These are phyloP conservation scores for Vaccinium macrocarpon DNA, from an alignment of 148 eudicot species.

Conservation along the genomic window DNA sequence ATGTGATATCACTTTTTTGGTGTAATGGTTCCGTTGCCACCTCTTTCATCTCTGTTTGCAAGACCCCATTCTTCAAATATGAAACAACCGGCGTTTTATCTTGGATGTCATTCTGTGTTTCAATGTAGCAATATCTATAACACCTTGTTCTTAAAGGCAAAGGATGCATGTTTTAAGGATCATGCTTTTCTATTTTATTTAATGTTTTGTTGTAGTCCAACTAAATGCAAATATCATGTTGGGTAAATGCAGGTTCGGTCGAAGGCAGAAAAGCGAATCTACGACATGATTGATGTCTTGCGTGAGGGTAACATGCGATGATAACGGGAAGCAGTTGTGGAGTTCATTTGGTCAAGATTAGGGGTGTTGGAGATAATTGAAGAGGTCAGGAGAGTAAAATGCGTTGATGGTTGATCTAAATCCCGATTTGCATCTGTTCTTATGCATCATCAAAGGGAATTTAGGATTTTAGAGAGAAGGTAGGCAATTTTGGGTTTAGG, in stretches of 20 bases:
- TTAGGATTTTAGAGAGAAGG: background rate
- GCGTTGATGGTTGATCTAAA: background rate
- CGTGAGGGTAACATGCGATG: slow-evolving; percentile 65
- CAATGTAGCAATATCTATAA: background rate
- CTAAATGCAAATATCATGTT: background rate
- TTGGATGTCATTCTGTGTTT: background rate
- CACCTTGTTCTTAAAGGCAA: background rate
- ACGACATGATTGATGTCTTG: slow-evolving; percentile 68
- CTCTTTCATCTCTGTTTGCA: background rate
- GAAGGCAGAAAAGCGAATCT: slow-evolving; percentile 68
- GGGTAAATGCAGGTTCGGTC: slow-evolving; percentile 48
- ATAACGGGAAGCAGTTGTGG: background rate
- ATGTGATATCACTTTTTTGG: background rate
- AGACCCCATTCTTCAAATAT: background rate
- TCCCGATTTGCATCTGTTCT: background rate
- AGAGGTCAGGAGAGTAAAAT: background rate
- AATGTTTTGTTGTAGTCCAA: background rate
- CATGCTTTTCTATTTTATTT: background rate
- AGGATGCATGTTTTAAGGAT: background rate
- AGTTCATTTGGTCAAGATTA: background rate
- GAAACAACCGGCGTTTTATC: background rate
- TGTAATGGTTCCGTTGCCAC: background rate
- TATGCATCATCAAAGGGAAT: background rate
- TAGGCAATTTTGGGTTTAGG: background rate
- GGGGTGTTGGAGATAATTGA: background rate